phyloP scores from a whole-genome alignment of 2,329 filamentous ascomycete genomes.

The Claviceps humidiphila region DNA sequence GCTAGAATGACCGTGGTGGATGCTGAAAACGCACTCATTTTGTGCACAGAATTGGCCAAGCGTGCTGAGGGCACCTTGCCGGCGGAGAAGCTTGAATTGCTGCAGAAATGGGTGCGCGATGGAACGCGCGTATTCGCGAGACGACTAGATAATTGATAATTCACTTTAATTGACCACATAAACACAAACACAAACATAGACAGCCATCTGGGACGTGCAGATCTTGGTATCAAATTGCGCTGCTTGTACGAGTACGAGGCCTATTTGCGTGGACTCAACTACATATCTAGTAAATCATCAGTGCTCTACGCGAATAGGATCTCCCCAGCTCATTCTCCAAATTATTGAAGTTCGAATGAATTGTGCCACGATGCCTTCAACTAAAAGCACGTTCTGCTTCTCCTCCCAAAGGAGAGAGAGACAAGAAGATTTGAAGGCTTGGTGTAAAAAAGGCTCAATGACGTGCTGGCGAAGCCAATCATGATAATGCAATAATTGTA shows the following conservation, averaged over 20 bases:
- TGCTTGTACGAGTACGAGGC: no score
- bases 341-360: no score
- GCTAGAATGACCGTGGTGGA: conserved; percentile 38
- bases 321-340: no score
- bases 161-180: not conserved
- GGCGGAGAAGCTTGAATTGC: conserved; percentile 22
- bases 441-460: not conserved
- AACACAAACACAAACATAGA: not conserved
- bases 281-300: no score
- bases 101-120: conserved; percentile 35
- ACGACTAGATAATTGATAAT: not conserved
- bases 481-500: conserved; percentile 28
- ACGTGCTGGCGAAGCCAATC: conserved; percentile 17
- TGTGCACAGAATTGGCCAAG: conserved; percentile 42
- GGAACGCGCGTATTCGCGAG: conserved; percentile 20
- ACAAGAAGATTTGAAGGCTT: no score
- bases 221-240: no score
- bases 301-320: no score
- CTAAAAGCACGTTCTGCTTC: no score
- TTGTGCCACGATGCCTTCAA: no score
- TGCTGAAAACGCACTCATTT: conserved; percentile 47
- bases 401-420: no score
- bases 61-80: conserved; percentile 28
- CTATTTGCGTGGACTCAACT: no score
- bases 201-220: no score